Percentiles rank a stretch among this genome's conserved stretches.
Evolutionary conservation across 768 basidiomycete species (phyloP).

Genomic region (Hydnomerulius pinastri): DNA sequence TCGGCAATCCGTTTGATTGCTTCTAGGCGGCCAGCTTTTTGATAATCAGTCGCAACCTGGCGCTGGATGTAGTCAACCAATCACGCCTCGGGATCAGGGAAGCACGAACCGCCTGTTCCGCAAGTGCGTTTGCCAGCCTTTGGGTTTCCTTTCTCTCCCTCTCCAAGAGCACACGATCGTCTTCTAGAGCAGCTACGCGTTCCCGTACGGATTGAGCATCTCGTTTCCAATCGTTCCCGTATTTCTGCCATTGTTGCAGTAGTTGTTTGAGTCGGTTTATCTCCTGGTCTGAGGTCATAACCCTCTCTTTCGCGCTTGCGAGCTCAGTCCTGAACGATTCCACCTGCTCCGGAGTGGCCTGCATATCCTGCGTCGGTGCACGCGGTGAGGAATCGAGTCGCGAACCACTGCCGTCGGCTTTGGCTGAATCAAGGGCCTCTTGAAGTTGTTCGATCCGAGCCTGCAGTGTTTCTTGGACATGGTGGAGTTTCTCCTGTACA

Average conservation of each 20-base stretch:
- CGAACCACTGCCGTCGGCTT: conserved; percentile 1
- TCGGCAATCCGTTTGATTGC: conserved; percentile 12
- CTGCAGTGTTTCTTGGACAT: conserved; percentile 15
- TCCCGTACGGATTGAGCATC: conserved; percentile 16
- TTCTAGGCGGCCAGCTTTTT: conserved; percentile 13
- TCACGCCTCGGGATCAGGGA: not conserved
- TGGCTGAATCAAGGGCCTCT: conserved; percentile 12
- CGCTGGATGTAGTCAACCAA: not conserved
- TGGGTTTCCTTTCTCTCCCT: conserved; percentile 15
- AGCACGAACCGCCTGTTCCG: conserved; percentile 24
- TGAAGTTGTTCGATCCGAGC: conserved; percentile 21
- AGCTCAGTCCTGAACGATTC: conserved; percentile 3
- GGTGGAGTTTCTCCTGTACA: conserved; percentile 23
- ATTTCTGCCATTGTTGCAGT: conserved; percentile 25
- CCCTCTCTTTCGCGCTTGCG: conserved; percentile 10
- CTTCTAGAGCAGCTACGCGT: conserved; percentile 17
- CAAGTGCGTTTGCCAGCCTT: conserved; percentile 15
- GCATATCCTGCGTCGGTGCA: not conserved
- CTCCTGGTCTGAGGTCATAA: conserved; percentile 17
- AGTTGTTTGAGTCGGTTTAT: conserved; percentile 19
- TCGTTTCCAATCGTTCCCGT: conserved; percentile 26
- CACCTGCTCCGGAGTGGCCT: conserved; percentile 5
- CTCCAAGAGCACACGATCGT: conserved; percentile 6
- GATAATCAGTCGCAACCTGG: conserved; percentile 15
- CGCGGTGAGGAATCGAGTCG: not conserved